phyloP scores from a whole-genome alignment of 1,284 basidiomycete genomes.

The Trametes pubescens region DNA sequence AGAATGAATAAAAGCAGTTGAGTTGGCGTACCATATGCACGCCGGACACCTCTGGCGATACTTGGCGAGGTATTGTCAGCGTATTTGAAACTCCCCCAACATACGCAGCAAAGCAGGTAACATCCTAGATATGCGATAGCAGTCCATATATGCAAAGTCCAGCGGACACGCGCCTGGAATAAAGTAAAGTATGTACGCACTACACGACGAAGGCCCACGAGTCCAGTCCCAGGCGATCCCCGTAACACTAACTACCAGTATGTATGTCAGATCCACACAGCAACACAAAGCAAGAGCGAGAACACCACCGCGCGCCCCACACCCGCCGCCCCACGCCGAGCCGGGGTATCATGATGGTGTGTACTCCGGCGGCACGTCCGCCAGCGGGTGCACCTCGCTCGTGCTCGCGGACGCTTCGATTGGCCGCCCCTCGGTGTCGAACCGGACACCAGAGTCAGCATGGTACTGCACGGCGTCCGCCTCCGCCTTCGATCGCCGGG shows the following conservation, averaged over 20 bases:
- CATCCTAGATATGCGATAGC: constrained; percentile 6
- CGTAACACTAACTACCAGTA: constrained; percentile 6
- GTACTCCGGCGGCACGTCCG: constrained; percentile 37
- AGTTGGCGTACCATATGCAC: too few relatives aligned
- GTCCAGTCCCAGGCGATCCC: not conserved
- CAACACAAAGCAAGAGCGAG: not conserved
- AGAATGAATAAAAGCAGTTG: too few relatives aligned
- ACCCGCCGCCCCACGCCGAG: not conserved
- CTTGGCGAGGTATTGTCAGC: not conserved
- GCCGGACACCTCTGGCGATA: not conserved
- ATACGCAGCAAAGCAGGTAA: not conserved
- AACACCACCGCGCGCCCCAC: not conserved
- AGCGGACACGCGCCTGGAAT: constrained; percentile 1
- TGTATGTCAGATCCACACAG: constrained; percentile 2
- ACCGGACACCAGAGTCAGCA: constrained; percentile 38
- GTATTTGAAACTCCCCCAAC: not conserved
- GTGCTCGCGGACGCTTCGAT: constrained; percentile 13
- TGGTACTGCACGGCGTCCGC: constrained; percentile 29
- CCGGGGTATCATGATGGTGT: constrained; percentile 31
- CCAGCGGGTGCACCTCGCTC: constrained; percentile 17
- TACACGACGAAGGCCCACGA: constrained; percentile 4
- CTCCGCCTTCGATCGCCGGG: constrained; percentile 4
- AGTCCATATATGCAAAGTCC: constrained; percentile 14
- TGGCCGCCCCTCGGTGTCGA: constrained; percentile 31
- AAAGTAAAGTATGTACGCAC: constrained; percentile 14